Evolutionary conservation across 257 asterid genomes (phyloP).

Genomic region (Lantana camara): DNA sequence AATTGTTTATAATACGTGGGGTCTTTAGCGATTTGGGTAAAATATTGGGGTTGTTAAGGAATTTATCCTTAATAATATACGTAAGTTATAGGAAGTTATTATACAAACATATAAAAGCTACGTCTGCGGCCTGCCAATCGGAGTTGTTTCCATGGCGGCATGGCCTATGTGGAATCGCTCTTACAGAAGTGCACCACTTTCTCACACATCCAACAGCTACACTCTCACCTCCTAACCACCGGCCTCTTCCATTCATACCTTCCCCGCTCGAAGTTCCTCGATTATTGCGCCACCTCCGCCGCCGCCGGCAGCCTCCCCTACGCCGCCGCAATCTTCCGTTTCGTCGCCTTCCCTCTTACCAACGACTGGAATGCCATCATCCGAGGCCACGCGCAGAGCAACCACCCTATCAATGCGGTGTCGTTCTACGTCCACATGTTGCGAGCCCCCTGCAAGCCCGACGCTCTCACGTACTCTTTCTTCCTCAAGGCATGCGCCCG

Average conservation of each 20-base stretch:
- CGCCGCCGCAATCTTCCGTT: constrained; percentile 61
- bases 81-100: too few relatives aligned
- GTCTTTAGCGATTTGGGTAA: too few relatives aligned
- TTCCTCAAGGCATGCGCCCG: constrained; percentile 93
- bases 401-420: constrained; percentile 62
- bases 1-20: too few relatives aligned
- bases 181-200: constrained; percentile 57
- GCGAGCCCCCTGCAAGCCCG: constrained; percentile 67
- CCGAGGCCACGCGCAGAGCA: constrained; percentile 91
- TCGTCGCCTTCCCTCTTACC: constrained; percentile 52
- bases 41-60: too few relatives aligned
- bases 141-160: too few relatives aligned
- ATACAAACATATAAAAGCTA: too few relatives aligned
- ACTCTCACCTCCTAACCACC: constrained; percentile 68
- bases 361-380: constrained; percentile 95
- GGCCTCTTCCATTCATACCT: constrained; percentile 55
- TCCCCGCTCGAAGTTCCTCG: constrained; percentile 75
- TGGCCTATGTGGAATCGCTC: constrained; percentile 65
- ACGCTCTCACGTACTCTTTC: constrained; percentile 91
- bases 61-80: too few relatives aligned
- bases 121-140: neutral
- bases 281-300: constrained; percentile 60
- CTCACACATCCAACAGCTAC: constrained; percentile 61
- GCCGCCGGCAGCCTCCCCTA: constrained; percentile 52
- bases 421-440: constrained; percentile 60